Conservation (phyloP, 352 stramenopile species). For the Globisporangium orthogonon region DNA sequence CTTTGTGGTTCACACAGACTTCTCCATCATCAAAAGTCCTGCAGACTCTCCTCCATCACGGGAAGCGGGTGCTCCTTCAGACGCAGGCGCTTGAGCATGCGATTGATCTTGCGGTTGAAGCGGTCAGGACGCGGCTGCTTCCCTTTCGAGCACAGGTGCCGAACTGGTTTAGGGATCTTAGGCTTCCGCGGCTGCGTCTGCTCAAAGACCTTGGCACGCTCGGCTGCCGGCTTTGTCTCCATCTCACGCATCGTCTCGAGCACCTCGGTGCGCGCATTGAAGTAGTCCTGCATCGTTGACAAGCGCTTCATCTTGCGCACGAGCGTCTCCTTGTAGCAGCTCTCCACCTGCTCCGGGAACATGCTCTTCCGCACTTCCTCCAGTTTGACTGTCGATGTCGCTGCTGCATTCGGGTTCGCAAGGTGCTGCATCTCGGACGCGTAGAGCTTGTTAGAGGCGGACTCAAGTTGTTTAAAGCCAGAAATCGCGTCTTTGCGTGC, state of each 20-base stretch:
- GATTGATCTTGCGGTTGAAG: constrained; percentile 81
- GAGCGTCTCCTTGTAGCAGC: constrained; percentile 52
- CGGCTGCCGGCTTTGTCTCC: constrained; percentile 14
- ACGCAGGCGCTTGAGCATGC: constrained; percentile 67
- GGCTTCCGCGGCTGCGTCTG: constrained; percentile 44
- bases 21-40: constrained; percentile 29
- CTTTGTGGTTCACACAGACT: background rate
- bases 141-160: constrained; percentile 22
- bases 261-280: constrained; percentile 37
- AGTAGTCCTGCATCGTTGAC: constrained; percentile 46
- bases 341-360: constrained; percentile 41
- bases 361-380: constrained; percentile 47
- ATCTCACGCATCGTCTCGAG: constrained; percentile 37
- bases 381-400: constrained; percentile 23
- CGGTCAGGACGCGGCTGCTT: constrained; percentile 51
- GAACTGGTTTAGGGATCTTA: constrained; percentile 56
- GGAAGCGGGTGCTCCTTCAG: constrained; percentile 56
- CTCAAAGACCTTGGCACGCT: constrained; percentile 16
- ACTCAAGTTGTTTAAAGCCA: constrained; percentile 25
- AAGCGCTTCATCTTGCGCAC: constrained; percentile 48
- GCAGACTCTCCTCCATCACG: constrained; percentile 71
- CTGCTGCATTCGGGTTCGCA: constrained; percentile 11
- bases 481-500: constrained; percentile 25
- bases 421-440: constrained; percentile 20
- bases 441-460: constrained; percentile 32